phyloP scores from a whole-genome alignment of 495 filamentous ascomycete species.

The Podospora appendiculata region DNA sequence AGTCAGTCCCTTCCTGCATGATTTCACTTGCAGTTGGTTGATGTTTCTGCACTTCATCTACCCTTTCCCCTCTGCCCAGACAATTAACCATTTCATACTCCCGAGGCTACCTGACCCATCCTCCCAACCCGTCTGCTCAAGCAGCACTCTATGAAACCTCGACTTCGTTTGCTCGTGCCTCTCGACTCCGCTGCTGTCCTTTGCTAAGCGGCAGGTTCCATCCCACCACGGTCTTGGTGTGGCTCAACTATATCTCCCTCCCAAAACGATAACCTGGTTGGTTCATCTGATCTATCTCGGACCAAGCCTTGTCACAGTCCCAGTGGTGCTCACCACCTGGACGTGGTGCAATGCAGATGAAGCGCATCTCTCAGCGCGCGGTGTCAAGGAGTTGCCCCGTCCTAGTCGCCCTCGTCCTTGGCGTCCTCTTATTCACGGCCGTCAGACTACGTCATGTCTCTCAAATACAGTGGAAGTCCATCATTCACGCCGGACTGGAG shows the following conservation, averaged over 20 bases:
- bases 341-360: conserved; percentile 6
- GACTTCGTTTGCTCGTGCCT: too few relatives aligned
- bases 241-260: background rate
- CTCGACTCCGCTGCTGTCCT: too few relatives aligned
- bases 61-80: too few relatives aligned
- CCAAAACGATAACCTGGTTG: background rate
- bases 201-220: background rate
- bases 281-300: background rate
- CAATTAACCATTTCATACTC: too few relatives aligned
- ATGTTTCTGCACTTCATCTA: too few relatives aligned
- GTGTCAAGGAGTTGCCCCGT: conserved; percentile 12
- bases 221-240: background rate
- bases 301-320: background rate
- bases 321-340: background rate
- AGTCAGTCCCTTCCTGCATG: too few relatives aligned
- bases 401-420: conserved; percentile 9
- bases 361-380: conserved; percentile 7
- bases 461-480: conserved; percentile 1
- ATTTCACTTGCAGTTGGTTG: too few relatives aligned
- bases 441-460: conserved; percentile 12
- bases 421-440: conserved; percentile 8
- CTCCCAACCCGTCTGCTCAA: too few relatives aligned
- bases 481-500: background rate
- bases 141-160: too few relatives aligned
- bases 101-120: too few relatives aligned